A percentile compares a stretch with the other conserved stretches of the same genome.
phyloP scores from a whole-genome alignment of 169 alveolate genomes.

The Plasmodium gaboni region DNA sequence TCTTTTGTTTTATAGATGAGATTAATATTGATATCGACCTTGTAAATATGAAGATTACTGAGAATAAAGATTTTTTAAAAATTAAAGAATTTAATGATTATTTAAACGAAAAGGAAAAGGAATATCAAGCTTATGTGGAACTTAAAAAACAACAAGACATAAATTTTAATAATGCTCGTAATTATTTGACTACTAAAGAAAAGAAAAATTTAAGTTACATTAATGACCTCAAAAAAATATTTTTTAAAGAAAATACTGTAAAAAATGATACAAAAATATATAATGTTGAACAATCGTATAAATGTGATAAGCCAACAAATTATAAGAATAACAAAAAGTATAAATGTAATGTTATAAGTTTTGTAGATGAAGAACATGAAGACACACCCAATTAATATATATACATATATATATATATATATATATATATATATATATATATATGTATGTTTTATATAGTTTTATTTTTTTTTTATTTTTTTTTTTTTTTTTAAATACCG shows the following conservation, averaged over 20 bases:
- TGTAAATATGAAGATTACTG: constrained; percentile 41
- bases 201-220: constrained; percentile 33
- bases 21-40: constrained; percentile 58
- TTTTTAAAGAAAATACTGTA: constrained; percentile 8
- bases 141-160: constrained; percentile 1
- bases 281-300: background rate
- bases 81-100: constrained; percentile 62
- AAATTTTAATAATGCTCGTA: constrained; percentile 14
- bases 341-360: constrained; percentile 28
- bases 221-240: constrained; percentile 39
- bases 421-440: too few species aligned
- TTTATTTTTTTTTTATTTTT: too few species aligned
- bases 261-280: background rate
- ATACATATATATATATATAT: too few species aligned
- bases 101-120: constrained; percentile 48
- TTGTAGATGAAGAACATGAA: constrained; percentile 29
- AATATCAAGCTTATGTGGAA: constrained; percentile 6
- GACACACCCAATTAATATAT: background rate
- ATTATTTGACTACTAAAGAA: constrained; percentile 27
- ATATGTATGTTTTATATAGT: too few species aligned
- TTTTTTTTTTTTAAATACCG: too few species aligned
- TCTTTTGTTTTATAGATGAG: constrained; percentile 18
- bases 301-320: background rate
- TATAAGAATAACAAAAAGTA: constrained; percentile 7
- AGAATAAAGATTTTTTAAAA: constrained; percentile 27